A percentile compares a stretch with the other conserved stretches of the same genome.
Conservation (phyloP, 306 rosid species). For the Glycine latifolia region DNA sequence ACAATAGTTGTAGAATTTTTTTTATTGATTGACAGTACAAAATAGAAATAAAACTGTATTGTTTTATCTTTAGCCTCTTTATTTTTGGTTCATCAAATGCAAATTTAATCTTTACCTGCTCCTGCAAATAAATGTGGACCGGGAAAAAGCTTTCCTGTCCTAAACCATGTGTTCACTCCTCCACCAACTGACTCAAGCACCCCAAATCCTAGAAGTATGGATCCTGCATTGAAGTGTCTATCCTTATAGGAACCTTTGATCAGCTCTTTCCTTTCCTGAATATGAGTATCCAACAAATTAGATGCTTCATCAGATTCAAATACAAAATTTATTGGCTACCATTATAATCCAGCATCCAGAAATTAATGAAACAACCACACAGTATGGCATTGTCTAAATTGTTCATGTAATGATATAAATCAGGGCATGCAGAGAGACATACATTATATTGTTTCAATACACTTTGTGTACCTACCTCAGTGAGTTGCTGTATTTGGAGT, state of each 20-base stretch:
- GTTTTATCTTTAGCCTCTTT: not conserved
- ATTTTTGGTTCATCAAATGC: slow-evolving; percentile 13
- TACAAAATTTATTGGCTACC: slow-evolving; percentile 13
- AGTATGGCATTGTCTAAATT: not conserved
- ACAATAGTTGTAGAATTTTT: not conserved
- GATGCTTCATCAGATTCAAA: not conserved
- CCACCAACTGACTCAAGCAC: slow-evolving; percentile 88
- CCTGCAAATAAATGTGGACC: slow-evolving; percentile 97
- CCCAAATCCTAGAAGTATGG: slow-evolving; percentile 80
- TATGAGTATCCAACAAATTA: slow-evolving; percentile 50
- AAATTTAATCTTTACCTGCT: slow-evolving; percentile 68
- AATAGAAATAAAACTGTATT: not conserved
- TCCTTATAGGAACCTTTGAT: slow-evolving; percentile 87
- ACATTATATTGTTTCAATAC: no score
- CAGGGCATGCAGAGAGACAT: no score
- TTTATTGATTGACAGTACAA: not conserved
- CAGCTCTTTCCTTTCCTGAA: slow-evolving; percentile 94
- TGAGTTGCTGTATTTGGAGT: slow-evolving; percentile 78
- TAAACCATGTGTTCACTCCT: slow-evolving; percentile 82
- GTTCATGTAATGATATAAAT: not conserved
- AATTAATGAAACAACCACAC: slow-evolving; percentile 18
- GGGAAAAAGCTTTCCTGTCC: slow-evolving; percentile 92
- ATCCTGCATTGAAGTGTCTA: slow-evolving; percentile 89
- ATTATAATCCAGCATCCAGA: slow-evolving; percentile 14
- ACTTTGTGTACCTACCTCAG: slow-evolving; percentile 59